Conservation (phyloP, 108 stramenopile species). For the Phaeodactylum tricornutum region DNA sequence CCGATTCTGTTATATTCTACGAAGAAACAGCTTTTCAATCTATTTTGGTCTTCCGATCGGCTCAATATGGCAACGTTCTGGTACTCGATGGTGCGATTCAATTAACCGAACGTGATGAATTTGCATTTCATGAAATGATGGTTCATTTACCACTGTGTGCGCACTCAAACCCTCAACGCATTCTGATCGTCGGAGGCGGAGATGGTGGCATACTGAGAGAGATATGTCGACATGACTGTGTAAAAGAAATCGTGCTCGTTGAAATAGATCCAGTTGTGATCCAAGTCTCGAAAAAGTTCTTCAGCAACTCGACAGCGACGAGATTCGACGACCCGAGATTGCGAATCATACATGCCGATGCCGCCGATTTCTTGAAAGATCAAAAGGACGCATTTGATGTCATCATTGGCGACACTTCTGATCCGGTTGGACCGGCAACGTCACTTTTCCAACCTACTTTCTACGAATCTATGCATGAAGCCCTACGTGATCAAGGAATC, state of each 20-base stretch:
- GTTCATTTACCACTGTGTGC: slow-evolving; percentile 69
- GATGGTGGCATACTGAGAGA: slow-evolving; percentile 81
- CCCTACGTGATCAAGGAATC: slow-evolving; percentile 42
- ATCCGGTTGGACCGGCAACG: slow-evolving; percentile 83
- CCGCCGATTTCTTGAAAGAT: slow-evolving; percentile 27
- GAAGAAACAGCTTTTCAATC: slow-evolving; percentile 56
- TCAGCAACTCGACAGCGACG: slow-evolving; percentile 21
- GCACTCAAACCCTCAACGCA: slow-evolving; percentile 36
- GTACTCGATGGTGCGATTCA: slow-evolving; percentile 53
- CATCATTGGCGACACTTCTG: slow-evolving; percentile 66
- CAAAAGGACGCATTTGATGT: slow-evolving; percentile 46
- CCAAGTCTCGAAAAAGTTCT: slow-evolving; percentile 39
- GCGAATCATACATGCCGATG: slow-evolving; percentile 29
- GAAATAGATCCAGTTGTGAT: slow-evolving; percentile 69
- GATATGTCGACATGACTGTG: slow-evolving; percentile 46
- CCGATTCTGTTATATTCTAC: slow-evolving; percentile 22
- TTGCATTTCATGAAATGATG: slow-evolving; percentile 84
- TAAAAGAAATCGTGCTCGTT: slow-evolving; percentile 53
- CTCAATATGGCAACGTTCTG: slow-evolving; percentile 75
- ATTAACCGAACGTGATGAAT: slow-evolving; percentile 76
- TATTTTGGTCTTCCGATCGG: slow-evolving; percentile 76
- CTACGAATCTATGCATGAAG: slow-evolving; percentile 45
- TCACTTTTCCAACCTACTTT: slow-evolving; percentile 68
- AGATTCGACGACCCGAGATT: slow-evolving; percentile 62
- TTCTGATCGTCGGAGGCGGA: slow-evolving; percentile 81